Percentiles rank a stretch among this genome's conserved stretches.
Conservation (phyloP, 371 early-diverging fungal species). For the Mucor velutinosus region DNA sequence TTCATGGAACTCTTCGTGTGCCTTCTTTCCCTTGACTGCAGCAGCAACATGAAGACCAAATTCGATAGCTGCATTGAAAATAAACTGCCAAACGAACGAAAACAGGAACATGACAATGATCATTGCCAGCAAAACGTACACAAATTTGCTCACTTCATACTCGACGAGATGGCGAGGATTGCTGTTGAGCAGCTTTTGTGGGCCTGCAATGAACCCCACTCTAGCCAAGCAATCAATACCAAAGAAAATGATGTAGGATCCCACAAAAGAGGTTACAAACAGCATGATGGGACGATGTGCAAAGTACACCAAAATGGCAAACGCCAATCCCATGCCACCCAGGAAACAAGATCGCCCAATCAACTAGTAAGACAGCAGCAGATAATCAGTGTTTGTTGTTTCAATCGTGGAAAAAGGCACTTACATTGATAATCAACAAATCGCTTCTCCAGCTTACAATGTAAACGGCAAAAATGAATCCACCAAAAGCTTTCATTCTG, state of each 20-base stretch:
- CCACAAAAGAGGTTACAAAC: constrained; percentile 37
- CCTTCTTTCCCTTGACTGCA: constrained; percentile 20
- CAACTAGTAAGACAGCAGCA: constrained; percentile 1
- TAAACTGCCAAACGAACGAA: constrained; percentile 19
- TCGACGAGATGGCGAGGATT: constrained; percentile 10
- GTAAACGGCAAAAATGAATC: constrained; percentile 22
- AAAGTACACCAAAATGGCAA: constrained; percentile 10
- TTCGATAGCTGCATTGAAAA: constrained; percentile 21
- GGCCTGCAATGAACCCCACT: constrained; percentile 22
- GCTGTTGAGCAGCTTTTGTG: constrained; percentile 14
- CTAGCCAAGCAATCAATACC: constrained; percentile 36
- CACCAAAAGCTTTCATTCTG: constrained; percentile 16
- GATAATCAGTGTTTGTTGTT: neutral
- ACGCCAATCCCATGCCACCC: constrained; percentile 19
- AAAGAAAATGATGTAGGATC: constrained; percentile 33
- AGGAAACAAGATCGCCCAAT: constrained; percentile 23
- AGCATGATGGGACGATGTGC: constrained; percentile 10
- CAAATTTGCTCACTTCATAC: constrained; percentile 5
- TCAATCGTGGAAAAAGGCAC: neutral
- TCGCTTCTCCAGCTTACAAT: constrained; percentile 22
- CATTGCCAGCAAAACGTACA: constrained; percentile 29
- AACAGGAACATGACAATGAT: constrained; percentile 18
- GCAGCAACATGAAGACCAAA: constrained; percentile 18
- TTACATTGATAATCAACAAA: constrained; percentile 24
- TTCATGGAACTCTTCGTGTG: constrained; percentile 19